Conservation (phyloP, 345 rosid genomes). For the Triadica sebifera region DNA sequence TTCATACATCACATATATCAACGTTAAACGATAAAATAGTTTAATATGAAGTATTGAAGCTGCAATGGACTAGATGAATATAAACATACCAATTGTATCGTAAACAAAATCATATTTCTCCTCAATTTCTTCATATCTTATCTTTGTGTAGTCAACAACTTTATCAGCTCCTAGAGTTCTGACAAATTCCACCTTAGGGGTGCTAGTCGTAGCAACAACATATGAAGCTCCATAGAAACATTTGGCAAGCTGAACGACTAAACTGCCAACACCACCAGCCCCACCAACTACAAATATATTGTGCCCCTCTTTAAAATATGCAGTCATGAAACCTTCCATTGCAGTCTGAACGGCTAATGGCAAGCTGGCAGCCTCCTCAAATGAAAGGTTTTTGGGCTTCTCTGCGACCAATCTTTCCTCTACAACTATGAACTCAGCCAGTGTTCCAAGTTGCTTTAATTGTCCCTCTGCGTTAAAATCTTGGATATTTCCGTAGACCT, state of each 20-base stretch:
- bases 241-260: constrained; percentile 48
- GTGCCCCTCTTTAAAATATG: constrained; percentile 33
- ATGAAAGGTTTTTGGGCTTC: constrained; percentile 41
- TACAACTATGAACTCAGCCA: constrained; percentile 42
- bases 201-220: constrained; percentile 46
- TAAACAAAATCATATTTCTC: constrained; percentile 44
- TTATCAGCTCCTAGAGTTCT: constrained; percentile 38
- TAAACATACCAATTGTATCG: constrained; percentile 39
- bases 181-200: constrained; percentile 42
- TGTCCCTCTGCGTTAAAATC: constrained; percentile 34
- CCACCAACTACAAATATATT: constrained; percentile 44
- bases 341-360: constrained; percentile 54
- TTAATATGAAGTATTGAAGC: not conserved
- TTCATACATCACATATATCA: not conserved
- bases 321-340: constrained; percentile 39
- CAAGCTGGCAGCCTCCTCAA: constrained; percentile 54
- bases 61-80: not conserved
- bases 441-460: constrained; percentile 46
- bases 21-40: not conserved
- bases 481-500: constrained; percentile 52
- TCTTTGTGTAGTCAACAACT: constrained; percentile 41
- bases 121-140: constrained; percentile 29
- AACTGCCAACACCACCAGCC: constrained; percentile 46
- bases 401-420: constrained; percentile 42
- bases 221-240: constrained; percentile 38